Conservation (phyloP, 768 basidiomycete genomes). For the Podaxis carcinomalis region DNA sequence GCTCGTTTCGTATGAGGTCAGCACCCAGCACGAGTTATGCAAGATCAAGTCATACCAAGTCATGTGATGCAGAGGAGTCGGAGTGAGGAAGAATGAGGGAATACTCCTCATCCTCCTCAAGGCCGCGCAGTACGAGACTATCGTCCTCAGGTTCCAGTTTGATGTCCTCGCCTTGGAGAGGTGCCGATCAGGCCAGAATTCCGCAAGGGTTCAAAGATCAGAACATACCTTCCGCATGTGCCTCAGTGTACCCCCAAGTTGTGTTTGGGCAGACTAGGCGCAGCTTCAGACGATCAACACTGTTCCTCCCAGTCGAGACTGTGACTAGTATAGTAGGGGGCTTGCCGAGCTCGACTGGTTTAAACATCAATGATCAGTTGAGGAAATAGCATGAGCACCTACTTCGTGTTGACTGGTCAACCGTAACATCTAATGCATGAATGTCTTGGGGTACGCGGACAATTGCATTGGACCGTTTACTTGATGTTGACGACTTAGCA, state of each 20-base stretch:
- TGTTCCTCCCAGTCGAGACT: conserved; percentile 68
- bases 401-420: conserved; percentile 49
- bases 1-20: conserved; percentile 5
- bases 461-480: conserved; percentile 26
- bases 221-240: conserved; percentile 30
- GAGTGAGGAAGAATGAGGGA: conserved; percentile 61
- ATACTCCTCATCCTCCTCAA: conserved; percentile 42
- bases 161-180: conserved; percentile 13
- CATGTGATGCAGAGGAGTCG: conserved; percentile 55
- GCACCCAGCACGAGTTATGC: background rate
- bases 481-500: conserved; percentile 23
- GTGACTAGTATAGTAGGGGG: conserved; percentile 49
- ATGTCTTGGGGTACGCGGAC: conserved; percentile 63
- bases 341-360: conserved; percentile 62
- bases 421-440: conserved; percentile 56
- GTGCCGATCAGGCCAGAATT: background rate
- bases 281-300: conserved; percentile 48
- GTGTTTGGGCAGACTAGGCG: conserved; percentile 54
- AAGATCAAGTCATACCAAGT: conserved; percentile 44
- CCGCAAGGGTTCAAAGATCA: background rate
- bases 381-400: background rate
- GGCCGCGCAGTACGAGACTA: conserved; percentile 41
- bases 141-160: conserved; percentile 36
- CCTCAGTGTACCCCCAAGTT: conserved; percentile 42
- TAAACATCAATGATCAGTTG: background rate